These are phyloP conservation scores for Colletotrichum lindemuthianum DNA, from an alignment of 2,329 filamentous ascomycete genomes.

Conservation along the genomic window DNA sequence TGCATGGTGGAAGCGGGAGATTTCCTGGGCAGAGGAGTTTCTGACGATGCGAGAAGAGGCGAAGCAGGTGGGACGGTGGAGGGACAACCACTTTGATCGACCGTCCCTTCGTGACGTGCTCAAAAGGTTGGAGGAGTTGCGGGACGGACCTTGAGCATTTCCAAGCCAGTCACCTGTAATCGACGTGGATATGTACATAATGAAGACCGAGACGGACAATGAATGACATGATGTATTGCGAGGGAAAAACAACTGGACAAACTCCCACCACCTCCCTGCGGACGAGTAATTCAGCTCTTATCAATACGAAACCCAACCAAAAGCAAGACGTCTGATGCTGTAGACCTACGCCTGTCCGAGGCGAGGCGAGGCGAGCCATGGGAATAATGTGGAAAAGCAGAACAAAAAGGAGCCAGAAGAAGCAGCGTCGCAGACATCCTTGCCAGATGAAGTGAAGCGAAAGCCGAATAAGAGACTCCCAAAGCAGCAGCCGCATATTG, in stretches of 20 bases:
- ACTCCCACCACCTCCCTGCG: too few species aligned
- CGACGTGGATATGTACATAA: neutral
- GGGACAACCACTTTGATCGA: slow-evolving; percentile 60
- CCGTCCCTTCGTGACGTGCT: slow-evolving; percentile 58
- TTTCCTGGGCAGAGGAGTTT: slow-evolving; percentile 59
- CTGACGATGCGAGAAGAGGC: slow-evolving; percentile 52
- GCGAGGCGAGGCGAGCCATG: too few species aligned
- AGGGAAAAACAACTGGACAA: too few species aligned
- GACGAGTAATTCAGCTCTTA: too few species aligned
- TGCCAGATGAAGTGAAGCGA: slow-evolving; percentile 6
- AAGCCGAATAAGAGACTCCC: neutral
- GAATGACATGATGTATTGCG: too few species aligned
- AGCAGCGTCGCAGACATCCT: slow-evolving; percentile 10
- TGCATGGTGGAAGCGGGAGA: slow-evolving; percentile 60
- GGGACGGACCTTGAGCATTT: slow-evolving; percentile 40
- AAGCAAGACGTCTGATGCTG: too few species aligned
- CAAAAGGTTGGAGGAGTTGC: slow-evolving; percentile 16
- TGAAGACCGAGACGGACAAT: neutral
- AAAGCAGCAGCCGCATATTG: neutral
- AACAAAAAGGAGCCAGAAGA: neutral
- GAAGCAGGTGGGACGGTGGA: slow-evolving; percentile 54
- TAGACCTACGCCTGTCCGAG: too few species aligned
- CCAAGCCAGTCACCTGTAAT: neutral
- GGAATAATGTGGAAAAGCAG: neutral
- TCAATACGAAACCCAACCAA: too few species aligned